Evolutionary conservation across 805 yeast species (phyloP).

Genomic region (Saccharomycopsis sp.): DNA sequence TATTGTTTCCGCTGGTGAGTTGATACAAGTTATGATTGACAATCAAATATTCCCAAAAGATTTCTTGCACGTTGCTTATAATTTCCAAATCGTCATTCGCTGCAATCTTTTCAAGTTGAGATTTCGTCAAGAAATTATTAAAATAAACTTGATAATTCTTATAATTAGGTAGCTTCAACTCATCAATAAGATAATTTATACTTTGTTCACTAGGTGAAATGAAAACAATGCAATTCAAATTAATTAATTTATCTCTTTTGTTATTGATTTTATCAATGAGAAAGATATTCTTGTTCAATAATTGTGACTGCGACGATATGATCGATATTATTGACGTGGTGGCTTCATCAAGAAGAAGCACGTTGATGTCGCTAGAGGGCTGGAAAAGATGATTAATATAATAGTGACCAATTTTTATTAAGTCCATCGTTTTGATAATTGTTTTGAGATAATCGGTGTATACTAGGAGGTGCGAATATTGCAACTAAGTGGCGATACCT

Average conservation of each 20-base stretch:
- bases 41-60: conserved; percentile 77
- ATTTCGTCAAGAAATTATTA: conserved; percentile 67
- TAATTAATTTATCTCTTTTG: conserved; percentile 64
- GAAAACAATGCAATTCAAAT: conserved; percentile 74
- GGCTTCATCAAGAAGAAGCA: conserved; percentile 66
- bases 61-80: conserved; percentile 67
- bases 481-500: too few species aligned
- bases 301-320: conserved; percentile 79
- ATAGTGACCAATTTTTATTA: conserved; percentile 30
- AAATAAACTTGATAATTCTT: conserved; percentile 70
- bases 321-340: conserved; percentile 85
- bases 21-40: conserved; percentile 61
- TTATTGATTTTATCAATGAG: conserved; percentile 62
- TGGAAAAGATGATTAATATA: conserved; percentile 33
- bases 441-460: too few species aligned
- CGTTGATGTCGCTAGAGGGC: conserved; percentile 46
- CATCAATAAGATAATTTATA: conserved; percentile 52
- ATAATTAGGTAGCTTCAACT: conserved; percentile 73
- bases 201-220: conserved; percentile 66
- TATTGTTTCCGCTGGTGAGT: conserved; percentile 10
- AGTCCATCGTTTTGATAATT: conserved; percentile 30
- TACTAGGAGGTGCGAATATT: too few species aligned
- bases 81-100: conserved; percentile 85
- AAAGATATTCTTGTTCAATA: conserved; percentile 77
- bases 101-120: conserved; percentile 78